Base-by-base conservation (phyloP, 1,284 basidiomycete species). In the Albatrellus sp. region DNA sequence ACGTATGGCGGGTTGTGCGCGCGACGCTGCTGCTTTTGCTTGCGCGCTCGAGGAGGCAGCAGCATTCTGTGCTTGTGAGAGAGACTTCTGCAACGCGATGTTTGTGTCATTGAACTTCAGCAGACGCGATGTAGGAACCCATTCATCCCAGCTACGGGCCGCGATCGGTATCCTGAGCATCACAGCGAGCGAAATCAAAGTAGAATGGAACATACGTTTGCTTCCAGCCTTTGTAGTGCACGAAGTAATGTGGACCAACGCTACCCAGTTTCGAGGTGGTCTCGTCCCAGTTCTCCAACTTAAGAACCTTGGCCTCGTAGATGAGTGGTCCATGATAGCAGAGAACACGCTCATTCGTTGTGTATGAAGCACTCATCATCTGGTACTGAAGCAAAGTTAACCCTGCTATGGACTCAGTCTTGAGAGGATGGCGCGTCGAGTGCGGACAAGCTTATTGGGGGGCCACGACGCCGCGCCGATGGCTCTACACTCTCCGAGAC, bases 151-250 rank as follows among this genome's bases (percentile, higher is more conserved):
- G 16, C 39, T 40, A 13, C 5, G 5, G 24, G 16, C 13, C n/a
- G 34, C 5, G 34, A 35, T 5, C 34, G 10, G n/a, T n/a, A 8
- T n/a, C 20, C 13, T 30, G 39, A 40, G 7, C 7, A 4, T 24
- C 24, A 4, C 24, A 24, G 24, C 24, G 24, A 24, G 24, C 4
- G 5, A 14, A 24, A 29, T 24, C 8, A 29, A 37, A 37, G 40
- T 5, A 19, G 14, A 33, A 11, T 24, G 30, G 33, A n/a, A 74
- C 90, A 62, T 60, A 93, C 82, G 89, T 93, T 64, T 92, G 88
- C 63, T 98, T 98, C 96, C 96, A 99, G 4, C 96, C 96, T 61
- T 96, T 93, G 72, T 99, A 99, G 64, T 99, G 96, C 19, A 99
- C 93, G 51, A 88, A 83, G 62, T 90, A 98, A 56, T 96, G 89